Evolutionary conservation across 352 stramenopile genomes (phyloP).

Genomic region (Elongisporangium anandrum): DNA sequence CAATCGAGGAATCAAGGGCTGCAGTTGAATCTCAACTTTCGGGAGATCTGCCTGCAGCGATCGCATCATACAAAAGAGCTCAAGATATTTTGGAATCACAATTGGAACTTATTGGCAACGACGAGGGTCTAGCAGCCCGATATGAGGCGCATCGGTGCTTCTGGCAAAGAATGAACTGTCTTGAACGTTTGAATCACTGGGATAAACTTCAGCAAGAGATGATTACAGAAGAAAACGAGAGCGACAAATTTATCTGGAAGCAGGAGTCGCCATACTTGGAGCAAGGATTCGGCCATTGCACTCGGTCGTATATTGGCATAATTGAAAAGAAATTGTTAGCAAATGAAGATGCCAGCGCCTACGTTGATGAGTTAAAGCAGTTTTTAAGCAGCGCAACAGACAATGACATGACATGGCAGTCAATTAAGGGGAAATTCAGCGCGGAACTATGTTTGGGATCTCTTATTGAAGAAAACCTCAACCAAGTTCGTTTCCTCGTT

Average conservation of each 20-base stretch:
- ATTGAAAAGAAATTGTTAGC: conserved; percentile 8
- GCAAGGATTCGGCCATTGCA: conserved; percentile 51
- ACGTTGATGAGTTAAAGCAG: conserved; percentile 20
- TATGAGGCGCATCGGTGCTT: conserved; percentile 52
- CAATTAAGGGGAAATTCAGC: conserved; percentile 39
- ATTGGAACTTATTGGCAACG: conserved; percentile 31
- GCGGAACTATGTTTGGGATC: conserved; percentile 46
- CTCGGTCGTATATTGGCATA: conserved; percentile 39
- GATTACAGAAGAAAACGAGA: conserved; percentile 6
- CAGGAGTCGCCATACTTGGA: conserved; percentile 61
- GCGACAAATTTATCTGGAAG: conserved; percentile 43
- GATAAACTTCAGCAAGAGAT: conserved; percentile 50
- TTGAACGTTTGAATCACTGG: conserved; percentile 73
- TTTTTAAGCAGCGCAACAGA: conserved; percentile 16
- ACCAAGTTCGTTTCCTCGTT: conserved; percentile 42
- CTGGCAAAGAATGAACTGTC: conserved; percentile 58
- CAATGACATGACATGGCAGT: conserved; percentile 27
- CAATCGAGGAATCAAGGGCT: conserved; percentile 43
- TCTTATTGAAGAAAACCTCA: conserved; percentile 37
- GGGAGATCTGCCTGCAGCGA: conserved; percentile 64
- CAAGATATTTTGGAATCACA: conserved; percentile 38
- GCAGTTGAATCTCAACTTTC: conserved; percentile 60
- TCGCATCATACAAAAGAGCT: conserved; percentile 69
- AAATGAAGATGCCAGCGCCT: conserved; percentile 1
- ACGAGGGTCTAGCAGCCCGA: conserved; percentile 15